Conservation (phyloP, 1,139 yeast species). For the Casaregolazyma lundiana region DNA sequence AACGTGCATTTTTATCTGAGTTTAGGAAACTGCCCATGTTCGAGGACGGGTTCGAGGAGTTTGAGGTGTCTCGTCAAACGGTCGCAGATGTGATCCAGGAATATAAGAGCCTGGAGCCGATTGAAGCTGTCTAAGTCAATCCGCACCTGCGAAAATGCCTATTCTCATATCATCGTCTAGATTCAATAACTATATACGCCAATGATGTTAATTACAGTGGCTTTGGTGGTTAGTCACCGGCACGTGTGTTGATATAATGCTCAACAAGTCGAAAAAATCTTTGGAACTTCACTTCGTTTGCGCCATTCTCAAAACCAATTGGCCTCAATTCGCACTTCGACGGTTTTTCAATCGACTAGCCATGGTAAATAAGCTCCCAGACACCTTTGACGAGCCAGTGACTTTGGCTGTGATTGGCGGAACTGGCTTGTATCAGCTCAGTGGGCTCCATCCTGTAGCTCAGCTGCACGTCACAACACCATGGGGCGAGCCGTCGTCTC, state of each 20-base stretch:
- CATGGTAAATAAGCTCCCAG: conserved; percentile 16
- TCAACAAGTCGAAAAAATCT: not conserved
- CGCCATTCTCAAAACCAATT: not conserved
- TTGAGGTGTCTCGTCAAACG: conserved; percentile 71
- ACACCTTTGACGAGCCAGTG: conserved; percentile 47
- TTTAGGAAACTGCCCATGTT: conserved; percentile 57
- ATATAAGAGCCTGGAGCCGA: conserved; percentile 54
- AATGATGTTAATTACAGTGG: not conserved
- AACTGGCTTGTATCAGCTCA: conserved; percentile 90
- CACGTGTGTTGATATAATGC: not conserved
- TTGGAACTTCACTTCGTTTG: not conserved
- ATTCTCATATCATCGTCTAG: not conserved
- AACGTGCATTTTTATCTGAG: conserved; percentile 81
- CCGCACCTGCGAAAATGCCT: not conserved
- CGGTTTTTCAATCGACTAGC: conserved; percentile 3
- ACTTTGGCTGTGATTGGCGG: conserved; percentile 92
- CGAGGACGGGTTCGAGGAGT: conserved; percentile 67
- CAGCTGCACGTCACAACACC: conserved; percentile 79
- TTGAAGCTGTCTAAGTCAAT: not conserved
- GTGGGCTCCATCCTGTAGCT: conserved; percentile 80
- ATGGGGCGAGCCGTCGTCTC: conserved; percentile 95
- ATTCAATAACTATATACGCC: not conserved
- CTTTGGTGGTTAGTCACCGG: not conserved
- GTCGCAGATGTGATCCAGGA: conserved; percentile 68
- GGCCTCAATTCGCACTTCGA: not conserved